Percentiles rank a stretch among this genome's conserved stretches.
Conservation (phyloP, 495 filamentous ascomycete species). For the Talaromyces adpressus region DNA sequence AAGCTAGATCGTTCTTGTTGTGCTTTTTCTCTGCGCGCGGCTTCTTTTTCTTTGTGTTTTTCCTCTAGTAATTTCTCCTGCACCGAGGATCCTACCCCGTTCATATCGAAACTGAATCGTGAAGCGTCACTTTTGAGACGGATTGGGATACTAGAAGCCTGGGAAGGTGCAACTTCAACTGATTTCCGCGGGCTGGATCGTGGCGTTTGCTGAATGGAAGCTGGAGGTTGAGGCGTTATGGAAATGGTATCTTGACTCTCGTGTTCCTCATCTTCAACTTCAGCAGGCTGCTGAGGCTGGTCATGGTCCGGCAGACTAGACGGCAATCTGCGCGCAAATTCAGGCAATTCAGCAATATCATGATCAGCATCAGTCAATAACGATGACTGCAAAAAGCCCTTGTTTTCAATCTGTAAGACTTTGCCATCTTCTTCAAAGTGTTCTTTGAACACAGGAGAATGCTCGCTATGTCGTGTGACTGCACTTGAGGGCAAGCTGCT, state of each 20-base stretch:
- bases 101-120: conserved; percentile 88
- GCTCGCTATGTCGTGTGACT: conserved; percentile 33
- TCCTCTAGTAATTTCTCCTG: conserved; percentile 84
- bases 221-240: conserved; percentile 1
- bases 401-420: conserved; percentile 41
- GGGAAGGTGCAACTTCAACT: conserved; percentile 26
- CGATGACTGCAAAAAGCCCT: conserved; percentile 39
- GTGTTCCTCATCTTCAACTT: not conserved
- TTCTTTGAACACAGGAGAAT: conserved; percentile 60
- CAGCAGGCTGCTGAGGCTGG: conserved; percentile 8
- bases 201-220: conserved; percentile 1
- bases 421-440: conserved; percentile 59
- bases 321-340: conserved; percentile 45
- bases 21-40: conserved; percentile 30
- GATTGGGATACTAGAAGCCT: conserved; percentile 46
- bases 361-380: conserved; percentile 33
- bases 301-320: conserved; percentile 27
- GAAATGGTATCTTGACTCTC: conserved; percentile 6
- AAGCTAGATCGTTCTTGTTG: conserved; percentile 35
- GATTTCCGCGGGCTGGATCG: conserved; percentile 24
- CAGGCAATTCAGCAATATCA: conserved; percentile 33
- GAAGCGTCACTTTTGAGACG: conserved; percentile 85
- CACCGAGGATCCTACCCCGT: conserved; percentile 62
- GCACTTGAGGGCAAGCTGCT: conserved; percentile 17
- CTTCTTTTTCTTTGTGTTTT: conserved; percentile 67